phyloP scores from a whole-genome alignment of 768 basidiomycete genomes.

The Leccinum barrowsii region DNA sequence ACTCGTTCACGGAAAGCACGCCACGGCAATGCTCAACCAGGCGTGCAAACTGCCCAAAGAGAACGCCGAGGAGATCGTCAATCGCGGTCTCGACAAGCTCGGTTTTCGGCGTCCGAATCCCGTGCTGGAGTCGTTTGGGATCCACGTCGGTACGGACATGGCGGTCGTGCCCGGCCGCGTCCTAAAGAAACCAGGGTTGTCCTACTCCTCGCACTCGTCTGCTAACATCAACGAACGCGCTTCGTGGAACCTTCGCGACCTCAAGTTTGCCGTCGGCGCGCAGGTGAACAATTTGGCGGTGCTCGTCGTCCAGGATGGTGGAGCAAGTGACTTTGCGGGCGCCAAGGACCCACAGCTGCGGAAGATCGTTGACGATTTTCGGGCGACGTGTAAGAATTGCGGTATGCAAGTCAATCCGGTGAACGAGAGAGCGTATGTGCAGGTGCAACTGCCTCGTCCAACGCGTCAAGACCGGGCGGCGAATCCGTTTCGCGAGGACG shows the following conservation, averaged over 20 bases:
- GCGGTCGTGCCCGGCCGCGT: slow-evolving; percentile 53
- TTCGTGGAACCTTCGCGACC: slow-evolving; percentile 49
- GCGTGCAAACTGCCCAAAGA: slow-evolving; percentile 46
- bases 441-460: slow-evolving; percentile 46
- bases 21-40: slow-evolving; percentile 43
- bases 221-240: slow-evolving; percentile 37
- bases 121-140: slow-evolving; percentile 39
- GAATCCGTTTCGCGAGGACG: slow-evolving; percentile 50
- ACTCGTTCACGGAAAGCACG: slow-evolving; percentile 41
- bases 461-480: slow-evolving; percentile 35
- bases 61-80: slow-evolving; percentile 43
- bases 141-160: slow-evolving; percentile 46
- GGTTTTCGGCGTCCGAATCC: slow-evolving; percentile 37
- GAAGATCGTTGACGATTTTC: slow-evolving; percentile 46
- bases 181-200: slow-evolving; percentile 41
- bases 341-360: slow-evolving; percentile 47
- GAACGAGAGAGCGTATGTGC: slow-evolving; percentile 27
- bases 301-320: slow-evolving; percentile 58
- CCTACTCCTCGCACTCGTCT: slow-evolving; percentile 33
- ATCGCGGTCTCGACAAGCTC: slow-evolving; percentile 39
- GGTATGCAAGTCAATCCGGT: slow-evolving; percentile 51
- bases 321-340: slow-evolving; percentile 50
- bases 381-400: slow-evolving; percentile 55
- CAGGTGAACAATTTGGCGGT: slow-evolving; percentile 62
- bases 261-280: slow-evolving; percentile 58